Evolutionary conservation across 2,329 filamentous ascomycete genomes (phyloP).

Genomic region (Penicillium fuscoglaucum): DNA sequence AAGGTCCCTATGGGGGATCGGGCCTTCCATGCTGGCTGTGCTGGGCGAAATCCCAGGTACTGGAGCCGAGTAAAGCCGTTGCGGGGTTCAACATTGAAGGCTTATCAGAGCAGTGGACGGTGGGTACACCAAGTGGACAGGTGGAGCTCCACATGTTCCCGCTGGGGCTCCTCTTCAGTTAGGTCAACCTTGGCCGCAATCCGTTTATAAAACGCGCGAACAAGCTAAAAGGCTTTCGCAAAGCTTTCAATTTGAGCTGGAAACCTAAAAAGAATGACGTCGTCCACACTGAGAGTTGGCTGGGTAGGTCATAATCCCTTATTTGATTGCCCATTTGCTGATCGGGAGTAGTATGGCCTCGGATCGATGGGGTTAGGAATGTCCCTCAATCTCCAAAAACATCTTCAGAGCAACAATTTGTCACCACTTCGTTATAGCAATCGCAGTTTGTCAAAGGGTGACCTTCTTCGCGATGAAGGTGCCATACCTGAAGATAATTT

Average conservation of each 20-base stretch:
- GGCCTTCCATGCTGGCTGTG: conserved; percentile 12
- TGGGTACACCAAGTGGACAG: background rate
- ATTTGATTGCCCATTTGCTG: background rate
- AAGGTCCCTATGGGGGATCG: conserved; percentile 12
- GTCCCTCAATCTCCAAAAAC: conserved; percentile 52
- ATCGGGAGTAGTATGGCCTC: conserved; percentile 37
- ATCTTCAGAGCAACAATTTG: conserved; percentile 30
- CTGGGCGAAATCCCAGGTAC: too few species aligned
- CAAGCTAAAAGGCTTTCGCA: background rate
- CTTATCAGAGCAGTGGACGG: background rate
- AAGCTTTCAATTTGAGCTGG: background rate
- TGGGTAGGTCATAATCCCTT: conserved; percentile 14
- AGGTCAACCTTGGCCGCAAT: background rate
- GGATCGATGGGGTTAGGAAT: conserved; percentile 56
- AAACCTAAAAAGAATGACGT: conserved; percentile 5
- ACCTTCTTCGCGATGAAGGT: background rate
- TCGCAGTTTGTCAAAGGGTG: conserved; percentile 52
- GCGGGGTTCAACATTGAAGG: too few species aligned
- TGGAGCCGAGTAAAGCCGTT: too few species aligned
- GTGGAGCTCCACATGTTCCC: conserved; percentile 16
- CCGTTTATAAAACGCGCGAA: background rate
- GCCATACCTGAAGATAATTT: conserved; percentile 1
- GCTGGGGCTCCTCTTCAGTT: background rate
- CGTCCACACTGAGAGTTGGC: conserved; percentile 8
- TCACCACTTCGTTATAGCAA: conserved; percentile 47